Percentiles rank a stretch among this genome's conserved stretches.
These are phyloP conservation scores for Stentor roeselii DNA, from an alignment of 73 alveolate genomes.

Conservation along the genomic window DNA sequence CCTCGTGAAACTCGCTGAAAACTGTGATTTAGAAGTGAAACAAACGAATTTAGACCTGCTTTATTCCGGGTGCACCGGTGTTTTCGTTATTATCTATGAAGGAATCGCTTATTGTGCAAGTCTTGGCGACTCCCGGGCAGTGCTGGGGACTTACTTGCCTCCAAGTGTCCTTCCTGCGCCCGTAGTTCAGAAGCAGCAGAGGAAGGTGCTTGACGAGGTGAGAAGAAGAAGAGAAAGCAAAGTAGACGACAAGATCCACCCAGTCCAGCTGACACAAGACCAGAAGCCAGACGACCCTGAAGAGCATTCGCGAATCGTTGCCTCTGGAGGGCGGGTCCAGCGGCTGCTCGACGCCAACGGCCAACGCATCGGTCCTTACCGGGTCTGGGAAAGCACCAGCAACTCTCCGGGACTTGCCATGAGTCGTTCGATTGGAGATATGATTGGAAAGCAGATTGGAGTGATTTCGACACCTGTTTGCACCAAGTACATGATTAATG, in stretches of 20 bases:
- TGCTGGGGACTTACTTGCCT: slow-evolving; percentile 15
- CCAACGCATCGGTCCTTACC: slow-evolving; percentile 19
- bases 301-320: slow-evolving; percentile 16
- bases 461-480: slow-evolving; percentile 23
- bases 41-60: background rate
- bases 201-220: slow-evolving; percentile 2
- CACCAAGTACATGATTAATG: background rate
- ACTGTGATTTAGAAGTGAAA: background rate
- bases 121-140: slow-evolving; percentile 50
- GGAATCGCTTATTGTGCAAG: slow-evolving; percentile 7
- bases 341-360: slow-evolving; percentile 8
- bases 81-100: background rate
- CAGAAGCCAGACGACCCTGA: slow-evolving; percentile 31
- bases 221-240: background rate
- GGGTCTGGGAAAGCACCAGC: slow-evolving; percentile 16
- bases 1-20: background rate
- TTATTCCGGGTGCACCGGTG: slow-evolving; percentile 29
- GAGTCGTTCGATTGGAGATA: slow-evolving; percentile 23
- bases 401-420: slow-evolving; percentile 28
- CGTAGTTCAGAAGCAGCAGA: background rate
- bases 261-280: slow-evolving; percentile 27
- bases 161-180: background rate
- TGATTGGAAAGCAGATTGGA: slow-evolving; percentile 17
- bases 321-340: slow-evolving; percentile 5
- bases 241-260: slow-evolving; percentile 34